Percentiles rank a stretch among this genome's conserved stretches.
These are phyloP conservation scores for Penicillium crustosum DNA, from an alignment of 2,329 filamentous ascomycete species.

Conservation along the genomic window DNA sequence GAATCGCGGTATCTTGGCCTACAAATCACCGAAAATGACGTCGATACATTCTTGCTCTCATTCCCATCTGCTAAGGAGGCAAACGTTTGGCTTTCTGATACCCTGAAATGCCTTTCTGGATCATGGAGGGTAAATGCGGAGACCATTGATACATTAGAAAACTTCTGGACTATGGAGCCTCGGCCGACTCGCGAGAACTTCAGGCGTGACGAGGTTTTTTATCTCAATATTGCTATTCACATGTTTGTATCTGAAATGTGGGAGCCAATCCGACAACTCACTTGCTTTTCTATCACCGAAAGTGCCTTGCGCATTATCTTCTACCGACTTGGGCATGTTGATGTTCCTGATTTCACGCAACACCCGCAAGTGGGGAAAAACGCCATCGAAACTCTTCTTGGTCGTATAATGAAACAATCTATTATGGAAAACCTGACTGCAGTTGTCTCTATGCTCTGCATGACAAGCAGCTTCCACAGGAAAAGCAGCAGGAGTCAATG, in stretches of 20 bases:
- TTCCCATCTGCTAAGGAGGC: slow-evolving; percentile 2
- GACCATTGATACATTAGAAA: background rate
- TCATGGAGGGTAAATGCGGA: background rate
- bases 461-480: background rate
- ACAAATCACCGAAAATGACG: slow-evolving; percentile 5
- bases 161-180: background rate
- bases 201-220: slow-evolving; percentile 3
- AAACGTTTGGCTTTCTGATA: background rate
- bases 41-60: slow-evolving; percentile 11
- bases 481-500: too few relatives aligned
- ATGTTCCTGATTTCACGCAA: background rate
- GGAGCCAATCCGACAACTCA: slow-evolving; percentile 9
- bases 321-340: background rate
- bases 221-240: slow-evolving; percentile 5
- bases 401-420: slow-evolving; percentile 2
- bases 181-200: background rate
- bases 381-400: background rate
- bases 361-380: background rate
- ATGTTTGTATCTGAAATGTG: slow-evolving; percentile 8
- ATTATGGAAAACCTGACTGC: slow-evolving; percentile 4
- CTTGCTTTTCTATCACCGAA: slow-evolving; percentile 6
- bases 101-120: background rate
- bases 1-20: slow-evolving; percentile 9
- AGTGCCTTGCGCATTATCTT: slow-evolving; percentile 3
- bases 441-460: slow-evolving; percentile 2